Base-by-base conservation (phyloP, 2,329 filamentous ascomycete species). In the Nemania sp. region DNA sequence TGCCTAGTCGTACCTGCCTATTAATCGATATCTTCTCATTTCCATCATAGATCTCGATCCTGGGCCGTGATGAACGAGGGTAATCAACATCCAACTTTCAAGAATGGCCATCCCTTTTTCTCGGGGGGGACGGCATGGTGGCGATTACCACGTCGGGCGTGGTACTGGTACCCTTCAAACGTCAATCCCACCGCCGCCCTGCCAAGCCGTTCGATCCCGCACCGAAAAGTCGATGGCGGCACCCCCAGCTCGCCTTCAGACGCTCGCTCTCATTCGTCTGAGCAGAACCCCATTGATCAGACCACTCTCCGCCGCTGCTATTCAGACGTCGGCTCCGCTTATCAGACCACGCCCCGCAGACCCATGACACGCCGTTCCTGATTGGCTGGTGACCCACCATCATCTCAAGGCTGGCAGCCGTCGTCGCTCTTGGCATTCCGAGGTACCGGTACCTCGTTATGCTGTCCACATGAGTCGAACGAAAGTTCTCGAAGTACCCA, bases 191-290 rank as follows among this genome's bases (percentile, higher is more conserved):
- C 57, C 54, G 46, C 54, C 60, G 63, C 59, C 53, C 51, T 58
- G 68, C 65, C 68, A 70, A 70, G 66, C 65, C 61, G 42, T 55
- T 66, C 70, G 69, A 72, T 72, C 69, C 66, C 65, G 54, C 63
- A 60, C 70, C 62, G 52, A 70, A 71, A 69, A 53, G 64, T 68
- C 70, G 70, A 72, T 72, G 69, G 65, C 66, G 54, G 61, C 58
- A 69, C 62, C 67, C 25, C 67, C 40, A 40, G 56, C 40, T 39
- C 62, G 49, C 54, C 60, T 59, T 59, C 21, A n/a, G 29, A 46
- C 11, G 11, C 52, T 51, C 43, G 32, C 48, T 54, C 48, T 65
- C 20, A 61, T 69, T 59, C 46, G 63, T 62, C 59, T 64, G 37
- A 18, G 32, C 15, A n/a, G 13, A 57, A 45, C 57, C 46, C 57